Evolutionary conservation across 345 rosid species (phyloP).

Genomic region (Laguncularia racemosa): DNA sequence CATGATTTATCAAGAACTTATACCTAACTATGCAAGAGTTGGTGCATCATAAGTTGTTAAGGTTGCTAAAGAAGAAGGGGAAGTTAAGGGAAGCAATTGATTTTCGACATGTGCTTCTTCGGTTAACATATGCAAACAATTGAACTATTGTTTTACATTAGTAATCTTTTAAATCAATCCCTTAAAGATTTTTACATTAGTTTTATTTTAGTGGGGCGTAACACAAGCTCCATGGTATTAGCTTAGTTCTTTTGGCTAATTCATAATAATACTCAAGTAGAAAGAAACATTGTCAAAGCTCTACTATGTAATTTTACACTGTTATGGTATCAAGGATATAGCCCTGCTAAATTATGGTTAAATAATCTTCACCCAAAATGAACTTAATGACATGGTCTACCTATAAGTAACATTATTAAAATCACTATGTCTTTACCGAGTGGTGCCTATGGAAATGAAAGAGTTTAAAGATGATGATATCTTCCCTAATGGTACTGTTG

Average conservation of each 20-base stretch:
- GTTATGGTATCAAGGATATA: conserved; percentile 4
- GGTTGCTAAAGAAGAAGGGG: conserved; percentile 28
- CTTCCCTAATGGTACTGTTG: conserved; percentile 48
- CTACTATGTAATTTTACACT: conserved; percentile 14
- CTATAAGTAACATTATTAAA: conserved; percentile 69
- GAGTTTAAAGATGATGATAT: conserved; percentile 45
- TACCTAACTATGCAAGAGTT: conserved; percentile 3
- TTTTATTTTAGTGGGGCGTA: conserved; percentile 70
- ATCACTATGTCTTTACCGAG: conserved; percentile 64
- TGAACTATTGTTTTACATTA: too few species aligned
- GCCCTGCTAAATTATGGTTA: neutral
- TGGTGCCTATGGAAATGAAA: conserved; percentile 69
- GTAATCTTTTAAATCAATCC: conserved; percentile 27
- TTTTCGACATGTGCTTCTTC: conserved; percentile 59
- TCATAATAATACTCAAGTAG: conserved; percentile 38
- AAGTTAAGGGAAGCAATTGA: conserved; percentile 40
- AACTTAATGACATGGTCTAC: conserved; percentile 53
- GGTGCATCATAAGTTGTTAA: conserved; percentile 51
- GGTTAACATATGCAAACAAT: conserved; percentile 71
- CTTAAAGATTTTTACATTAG: conserved; percentile 58
- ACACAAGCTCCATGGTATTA: conserved; percentile 70
- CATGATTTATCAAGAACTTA: conserved; percentile 42
- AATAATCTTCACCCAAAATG: conserved; percentile 21
- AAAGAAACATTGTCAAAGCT: conserved; percentile 39
- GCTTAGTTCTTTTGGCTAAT: conserved; percentile 79